Evolutionary conservation across 148 eudicot genomes (phyloP).

Genomic region (Fagopyrum homotropicum): DNA sequence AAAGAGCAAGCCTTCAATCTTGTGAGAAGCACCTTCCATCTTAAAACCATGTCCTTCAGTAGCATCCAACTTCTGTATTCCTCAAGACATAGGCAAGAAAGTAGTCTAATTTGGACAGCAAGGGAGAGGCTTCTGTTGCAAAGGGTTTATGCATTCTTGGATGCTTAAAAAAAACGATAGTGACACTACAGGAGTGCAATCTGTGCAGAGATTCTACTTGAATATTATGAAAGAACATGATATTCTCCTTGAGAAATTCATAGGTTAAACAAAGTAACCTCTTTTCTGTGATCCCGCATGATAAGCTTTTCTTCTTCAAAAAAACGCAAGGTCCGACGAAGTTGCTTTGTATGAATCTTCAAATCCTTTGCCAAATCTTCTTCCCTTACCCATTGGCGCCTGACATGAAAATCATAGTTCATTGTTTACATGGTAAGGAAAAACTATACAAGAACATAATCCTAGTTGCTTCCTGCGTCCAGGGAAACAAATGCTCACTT

Average conservation of each 20-base stretch:
- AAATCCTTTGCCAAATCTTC: slow-evolving; percentile 96
- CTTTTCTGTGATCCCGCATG: slow-evolving; percentile 87
- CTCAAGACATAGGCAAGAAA: neutral
- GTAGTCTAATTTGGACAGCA: neutral
- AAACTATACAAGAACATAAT: neutral
- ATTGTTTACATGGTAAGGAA: slow-evolving; percentile 45
- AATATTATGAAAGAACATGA: neutral
- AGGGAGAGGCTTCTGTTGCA: neutral
- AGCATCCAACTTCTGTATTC: neutral
- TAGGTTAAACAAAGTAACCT: slow-evolving; percentile 36
- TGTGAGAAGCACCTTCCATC: neutral
- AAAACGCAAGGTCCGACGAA: slow-evolving; percentile 83
- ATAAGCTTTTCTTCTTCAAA: slow-evolving; percentile 96
- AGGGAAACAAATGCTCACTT: neutral
- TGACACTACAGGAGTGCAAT: neutral
- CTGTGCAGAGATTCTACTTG: neutral
- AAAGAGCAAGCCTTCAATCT: neutral
- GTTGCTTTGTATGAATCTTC: slow-evolving; percentile 88
- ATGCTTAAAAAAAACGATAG: neutral
- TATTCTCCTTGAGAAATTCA: neutral
- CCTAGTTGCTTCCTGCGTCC: neutral
- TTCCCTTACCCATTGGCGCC: slow-evolving; percentile 95
- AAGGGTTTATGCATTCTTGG: neutral
- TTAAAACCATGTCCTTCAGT: neutral
- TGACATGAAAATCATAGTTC: slow-evolving; percentile 17